A percentile compares a stretch with the other conserved stretches of the same genome.
These are phyloP conservation scores for Hericium alpestre DNA, from an alignment of 768 basidiomycete genomes.

Conservation along the genomic window DNA sequence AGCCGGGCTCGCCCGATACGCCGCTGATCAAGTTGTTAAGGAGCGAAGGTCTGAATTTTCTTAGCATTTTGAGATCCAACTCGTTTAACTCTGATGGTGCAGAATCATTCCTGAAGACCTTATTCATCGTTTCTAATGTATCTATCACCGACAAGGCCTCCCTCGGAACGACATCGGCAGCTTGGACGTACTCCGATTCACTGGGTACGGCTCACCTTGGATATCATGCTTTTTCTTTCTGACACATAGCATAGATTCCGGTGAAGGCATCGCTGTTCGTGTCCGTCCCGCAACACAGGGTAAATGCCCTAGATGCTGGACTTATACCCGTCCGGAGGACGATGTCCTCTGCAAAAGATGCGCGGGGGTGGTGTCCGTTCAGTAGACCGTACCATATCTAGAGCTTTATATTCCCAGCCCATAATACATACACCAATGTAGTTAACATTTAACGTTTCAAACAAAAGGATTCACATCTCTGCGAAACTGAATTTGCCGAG, in stretches of 20 bases:
- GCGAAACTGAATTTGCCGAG: too few relatives aligned
- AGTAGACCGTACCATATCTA: slow-evolving; percentile 4
- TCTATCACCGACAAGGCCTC: slow-evolving; percentile 37
- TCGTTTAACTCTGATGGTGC: not conserved
- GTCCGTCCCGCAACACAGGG: slow-evolving; percentile 47
- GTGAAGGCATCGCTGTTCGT: slow-evolving; percentile 31
- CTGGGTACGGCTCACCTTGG: slow-evolving; percentile 26
- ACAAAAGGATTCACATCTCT: not conserved
- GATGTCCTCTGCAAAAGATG: slow-evolving; percentile 64
- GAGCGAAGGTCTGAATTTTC: slow-evolving; percentile 27
- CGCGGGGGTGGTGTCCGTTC: slow-evolving; percentile 15
- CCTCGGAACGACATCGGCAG: slow-evolving; percentile 26
- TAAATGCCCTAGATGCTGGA: slow-evolving; percentile 94
- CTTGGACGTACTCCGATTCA: slow-evolving; percentile 41
- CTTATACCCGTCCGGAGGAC: slow-evolving; percentile 41
- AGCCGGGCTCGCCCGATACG: slow-evolving; percentile 18
- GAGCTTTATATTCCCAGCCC: not conserved
- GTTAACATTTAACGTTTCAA: not conserved
- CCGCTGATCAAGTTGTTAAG: slow-evolving; percentile 29
- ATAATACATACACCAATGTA: not conserved
- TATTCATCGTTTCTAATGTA: slow-evolving; percentile 77
- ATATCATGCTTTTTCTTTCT: not conserved
- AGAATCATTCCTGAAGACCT: slow-evolving; percentile 57
- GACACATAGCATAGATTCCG: slow-evolving; percentile 10
- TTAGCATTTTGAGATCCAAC: not conserved